Base-by-base conservation (phyloP, 768 basidiomycete genomes). In the Mycena amicta region DNA sequence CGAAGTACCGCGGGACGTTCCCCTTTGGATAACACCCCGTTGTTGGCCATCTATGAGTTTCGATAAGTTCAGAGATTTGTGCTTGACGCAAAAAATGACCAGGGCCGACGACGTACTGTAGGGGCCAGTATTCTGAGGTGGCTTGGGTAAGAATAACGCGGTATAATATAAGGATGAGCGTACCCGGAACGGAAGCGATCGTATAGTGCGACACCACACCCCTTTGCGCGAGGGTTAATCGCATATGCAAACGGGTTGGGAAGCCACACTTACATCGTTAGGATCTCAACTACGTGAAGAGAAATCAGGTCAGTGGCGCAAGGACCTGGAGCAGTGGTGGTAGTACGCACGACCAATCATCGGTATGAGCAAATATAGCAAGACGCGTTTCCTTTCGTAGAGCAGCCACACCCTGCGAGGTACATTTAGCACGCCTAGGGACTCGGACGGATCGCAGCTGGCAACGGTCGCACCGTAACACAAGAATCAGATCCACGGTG, bases 361-460 rank as follows among this genome's bases (percentile, higher is more conserved):
- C 11, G 61, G 56, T 4, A 62, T 45, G 2, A 62, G 29, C 5
- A 58, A 15, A 28, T 62, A 62, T 8, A 62, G 18, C 23, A 62
- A 23, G 37, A 50, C 20, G 11, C 61, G 53, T 18, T 39, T 47
- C 18, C 58, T 62, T 23, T 45, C 57, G 20, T 58, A 62, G 18
- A 62, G 25, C 31, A 62, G 47, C 61, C 61, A 62, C 1, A 62
- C 61, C 22, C 56, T 62, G 40, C n/a, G n/a, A n/a, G n/a, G n/a
- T n/a, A n/a, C n/a, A n/a, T n/a, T n/a, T n/a, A 27, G 5, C 2
- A 8, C 20, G 37, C n/a, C 12, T 20, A 49, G 51, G 18, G 20
- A 12, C 20, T 2, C 8, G 3, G 5, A 8, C 37, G 3, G 41
- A 6, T 18, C 22, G 5, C 4, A 12, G 22, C 28, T 16, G 6